Base-by-base conservation (phyloP, 1,284 basidiomycete genomes). In the Earliella scabrosa region DNA sequence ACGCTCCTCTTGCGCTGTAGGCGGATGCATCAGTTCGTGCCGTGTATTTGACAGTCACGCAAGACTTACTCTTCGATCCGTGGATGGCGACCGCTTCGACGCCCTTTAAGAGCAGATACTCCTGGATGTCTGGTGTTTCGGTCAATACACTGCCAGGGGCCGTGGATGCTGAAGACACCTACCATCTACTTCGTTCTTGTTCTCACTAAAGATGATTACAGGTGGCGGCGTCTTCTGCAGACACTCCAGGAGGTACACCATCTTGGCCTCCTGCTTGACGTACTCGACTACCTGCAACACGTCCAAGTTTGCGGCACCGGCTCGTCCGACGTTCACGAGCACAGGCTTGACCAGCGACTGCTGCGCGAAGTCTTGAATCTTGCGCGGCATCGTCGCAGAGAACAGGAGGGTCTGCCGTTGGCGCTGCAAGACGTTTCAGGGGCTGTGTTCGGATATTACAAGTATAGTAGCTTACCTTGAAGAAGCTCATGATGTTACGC, bases 141-240 rank as follows among this genome's bases (percentile, higher is more conserved):
- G 35, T n/a, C 35, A 20, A 24, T 23, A 21, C 2, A 16, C 23
- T 31, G 27, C 58, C 7, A 56, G 43, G 3, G 7, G 9, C 20
- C 14, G 9, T 14, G 7, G 4, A 0, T 26, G 27, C 21, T 41
- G 18, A 11, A 5, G 23, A 41, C 3, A 63, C 80, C 64, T 61
- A 93, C 93, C 95, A 71, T 99, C 97, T 20, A 99, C 97, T 71
- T 99, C 97, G 68, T 98, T 98, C 81, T 99, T 99, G 77, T 97
- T 98, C 71, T 99, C 97, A 64, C 92, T 95, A 73, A 99, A 99
- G 53, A 99, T 87, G 73, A 99, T 98, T 52, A 97, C 95, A 0
- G 97, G 97, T 11, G 97, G 97, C 1, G 97, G 90, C 1, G 97
- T 99, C 78, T 99, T 99, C 71, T 99, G 97, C 57, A 99, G 74